Evolutionary conservation across 352 stramenopile species (phyloP).

Genomic region (Phytophthora pistaciae): DNA sequence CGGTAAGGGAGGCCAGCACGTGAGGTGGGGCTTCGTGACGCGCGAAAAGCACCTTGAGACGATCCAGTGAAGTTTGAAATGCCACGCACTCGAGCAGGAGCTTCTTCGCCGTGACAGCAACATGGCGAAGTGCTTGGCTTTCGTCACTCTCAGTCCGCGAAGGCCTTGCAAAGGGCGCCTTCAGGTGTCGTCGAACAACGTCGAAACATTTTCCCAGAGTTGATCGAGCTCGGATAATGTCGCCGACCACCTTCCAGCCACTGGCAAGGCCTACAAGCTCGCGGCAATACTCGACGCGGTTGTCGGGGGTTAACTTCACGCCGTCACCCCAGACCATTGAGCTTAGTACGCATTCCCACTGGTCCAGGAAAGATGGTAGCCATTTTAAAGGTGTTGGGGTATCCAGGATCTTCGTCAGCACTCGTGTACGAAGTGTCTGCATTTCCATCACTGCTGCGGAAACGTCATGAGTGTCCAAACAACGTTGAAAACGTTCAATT

Average conservation of each 20-base stretch:
- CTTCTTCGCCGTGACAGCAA: slow-evolving; percentile 21
- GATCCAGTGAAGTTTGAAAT: slow-evolving; percentile 29
- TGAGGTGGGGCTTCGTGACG: slow-evolving; percentile 32
- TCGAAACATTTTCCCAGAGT: slow-evolving; percentile 21
- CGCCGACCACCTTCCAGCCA: slow-evolving; percentile 31
- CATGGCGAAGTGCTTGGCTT: slow-evolving; percentile 18
- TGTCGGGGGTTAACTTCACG: not conserved
- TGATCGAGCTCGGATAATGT: slow-evolving; percentile 17
- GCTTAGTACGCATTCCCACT: slow-evolving; percentile 17
- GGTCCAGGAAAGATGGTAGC: slow-evolving; percentile 15
- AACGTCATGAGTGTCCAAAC: not conserved
- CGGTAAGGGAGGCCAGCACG: slow-evolving; percentile 26
- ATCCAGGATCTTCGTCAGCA: slow-evolving; percentile 14
- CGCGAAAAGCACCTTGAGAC: slow-evolving; percentile 17
- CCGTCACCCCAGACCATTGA: not conserved
- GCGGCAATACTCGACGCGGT: slow-evolving; percentile 21
- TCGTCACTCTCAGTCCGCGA: not conserved
- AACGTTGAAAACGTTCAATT: slow-evolving; percentile 9
- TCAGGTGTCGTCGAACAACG: slow-evolving; percentile 12
- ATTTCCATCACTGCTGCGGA: slow-evolving; percentile 10
- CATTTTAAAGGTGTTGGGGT: slow-evolving; percentile 20
- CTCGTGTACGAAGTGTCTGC: slow-evolving; percentile 17
- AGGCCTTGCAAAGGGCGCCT: slow-evolving; percentile 10
- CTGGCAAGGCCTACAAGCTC: slow-evolving; percentile 21
- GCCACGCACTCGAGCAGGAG: slow-evolving; percentile 33